phyloP scores from a whole-genome alignment of 1,139 yeast species.

The Saccharomycopsis hybrid region DNA sequence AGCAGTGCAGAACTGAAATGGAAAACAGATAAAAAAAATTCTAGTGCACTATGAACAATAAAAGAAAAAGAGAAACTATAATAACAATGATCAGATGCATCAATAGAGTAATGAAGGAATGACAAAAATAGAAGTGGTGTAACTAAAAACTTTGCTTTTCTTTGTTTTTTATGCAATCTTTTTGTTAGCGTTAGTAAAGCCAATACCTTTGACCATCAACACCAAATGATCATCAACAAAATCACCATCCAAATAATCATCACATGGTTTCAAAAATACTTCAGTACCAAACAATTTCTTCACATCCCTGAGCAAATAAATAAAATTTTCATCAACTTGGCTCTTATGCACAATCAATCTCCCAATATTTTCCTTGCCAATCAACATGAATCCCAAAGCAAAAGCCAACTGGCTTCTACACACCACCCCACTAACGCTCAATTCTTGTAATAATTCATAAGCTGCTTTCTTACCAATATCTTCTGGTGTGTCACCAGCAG shows the following conservation, averaged over 20 bases:
- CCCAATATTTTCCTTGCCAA: slow-evolving; percentile 96
- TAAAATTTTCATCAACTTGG: slow-evolving; percentile 66
- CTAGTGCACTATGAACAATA: no score
- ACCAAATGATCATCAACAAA: slow-evolving; percentile 53
- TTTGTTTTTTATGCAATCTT: slow-evolving; percentile 85
- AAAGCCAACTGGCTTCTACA: slow-evolving; percentile 68
- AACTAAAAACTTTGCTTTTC: no score
- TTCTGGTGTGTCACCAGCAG: slow-evolving; percentile 79
- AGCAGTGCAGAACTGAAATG: no score
- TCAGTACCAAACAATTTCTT: slow-evolving; percentile 74
- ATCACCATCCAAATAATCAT: slow-evolving; percentile 33
- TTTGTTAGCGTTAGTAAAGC: slow-evolving; percentile 85
- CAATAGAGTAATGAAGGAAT: no score
- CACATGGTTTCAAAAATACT: slow-evolving; percentile 62
- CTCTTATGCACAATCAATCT: slow-evolving; percentile 63
- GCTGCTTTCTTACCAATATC: slow-evolving; percentile 81
- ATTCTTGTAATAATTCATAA: slow-evolving; percentile 66
- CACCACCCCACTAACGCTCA: slow-evolving; percentile 63
- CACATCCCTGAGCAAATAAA: slow-evolving; percentile 67
- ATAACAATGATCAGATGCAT: no score
- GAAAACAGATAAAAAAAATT: no score
- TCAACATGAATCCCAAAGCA: slow-evolving; percentile 72
- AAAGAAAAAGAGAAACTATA: no score
- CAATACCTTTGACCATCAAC: slow-evolving; percentile 78
- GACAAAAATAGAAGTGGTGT: no score